phyloP scores from a whole-genome alignment of 192 early-diverging fungal species.

The Coemansia sp. region DNA sequence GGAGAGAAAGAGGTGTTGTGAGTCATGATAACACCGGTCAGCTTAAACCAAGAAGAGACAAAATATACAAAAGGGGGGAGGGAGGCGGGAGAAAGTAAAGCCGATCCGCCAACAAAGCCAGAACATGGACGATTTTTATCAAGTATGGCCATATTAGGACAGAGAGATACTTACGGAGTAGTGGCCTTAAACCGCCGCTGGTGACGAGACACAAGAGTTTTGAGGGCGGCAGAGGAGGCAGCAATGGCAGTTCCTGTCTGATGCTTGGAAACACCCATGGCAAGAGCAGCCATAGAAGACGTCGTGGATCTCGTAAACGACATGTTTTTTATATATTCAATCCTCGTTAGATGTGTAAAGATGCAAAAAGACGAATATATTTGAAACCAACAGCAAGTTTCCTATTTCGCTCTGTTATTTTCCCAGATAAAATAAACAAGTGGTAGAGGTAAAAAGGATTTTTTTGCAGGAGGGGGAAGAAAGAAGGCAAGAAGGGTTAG shows the following conservation, averaged over 20 bases:
- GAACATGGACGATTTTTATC: too few species aligned
- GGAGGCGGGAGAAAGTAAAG: background rate
- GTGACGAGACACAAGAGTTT: conserved; percentile 8
- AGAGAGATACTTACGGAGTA: conserved; percentile 37
- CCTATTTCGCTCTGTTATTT: too few species aligned
- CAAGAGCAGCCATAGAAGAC: conserved; percentile 30
- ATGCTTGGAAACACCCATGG: conserved; percentile 10
- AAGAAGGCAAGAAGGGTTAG: too few species aligned
- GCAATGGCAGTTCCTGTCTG: conserved; percentile 10
- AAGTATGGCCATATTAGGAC: too few species aligned
- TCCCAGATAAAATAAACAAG: too few species aligned
- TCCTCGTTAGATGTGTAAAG: background rate
- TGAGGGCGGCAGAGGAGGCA: conserved; percentile 20
- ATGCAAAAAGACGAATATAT: background rate
- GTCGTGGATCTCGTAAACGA: conserved; percentile 27
- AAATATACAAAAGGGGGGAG: background rate
- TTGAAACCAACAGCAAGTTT: too few species aligned
- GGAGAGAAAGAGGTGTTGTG: too few species aligned
- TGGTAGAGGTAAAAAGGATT: too few species aligned
- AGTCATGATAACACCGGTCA: conserved; percentile 4
- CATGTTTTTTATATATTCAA: conserved; percentile 11
- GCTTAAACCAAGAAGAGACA: too few species aligned
- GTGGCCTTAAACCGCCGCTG: conserved; percentile 50
- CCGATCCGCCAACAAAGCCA: background rate
- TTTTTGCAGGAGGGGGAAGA: too few species aligned